phyloP scores from a whole-genome alignment of 169 alveolate genomes.

The Plasmodium gaboni region DNA sequence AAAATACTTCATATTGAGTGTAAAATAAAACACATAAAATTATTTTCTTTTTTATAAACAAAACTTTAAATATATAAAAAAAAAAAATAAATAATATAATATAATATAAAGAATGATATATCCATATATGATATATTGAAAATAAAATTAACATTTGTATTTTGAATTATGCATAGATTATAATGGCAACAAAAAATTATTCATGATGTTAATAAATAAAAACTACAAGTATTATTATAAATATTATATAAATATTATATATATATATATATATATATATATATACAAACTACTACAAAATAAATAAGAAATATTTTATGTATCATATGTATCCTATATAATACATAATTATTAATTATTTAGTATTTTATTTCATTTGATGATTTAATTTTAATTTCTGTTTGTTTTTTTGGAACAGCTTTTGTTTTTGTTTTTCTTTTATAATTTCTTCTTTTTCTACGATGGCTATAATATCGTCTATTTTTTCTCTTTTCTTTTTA shows the following conservation, averaged over 20 bases:
- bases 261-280: neutral
- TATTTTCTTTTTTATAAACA: too few relatives aligned
- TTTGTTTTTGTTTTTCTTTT: conserved; percentile 42
- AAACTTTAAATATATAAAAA: too few relatives aligned
- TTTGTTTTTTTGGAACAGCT: conserved; percentile 34
- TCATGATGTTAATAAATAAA: too few relatives aligned
- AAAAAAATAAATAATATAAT: too few relatives aligned
- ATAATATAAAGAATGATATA: too few relatives aligned
- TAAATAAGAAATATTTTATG: neutral
- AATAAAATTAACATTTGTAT: too few relatives aligned
- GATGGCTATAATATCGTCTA: conserved; percentile 55
- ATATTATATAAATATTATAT: neutral
- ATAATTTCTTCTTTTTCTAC: conserved; percentile 54
- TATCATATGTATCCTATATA: neutral
- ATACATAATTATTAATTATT: neutral
- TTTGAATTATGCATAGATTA: too few relatives aligned
- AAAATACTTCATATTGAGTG: too few relatives aligned
- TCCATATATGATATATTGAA: too few relatives aligned
- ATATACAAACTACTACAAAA: neutral
- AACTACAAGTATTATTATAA: neutral
- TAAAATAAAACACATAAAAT: too few relatives aligned
- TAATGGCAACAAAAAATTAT: too few relatives aligned
- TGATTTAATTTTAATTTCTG: conserved; percentile 48
- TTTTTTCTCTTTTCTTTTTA: conserved; percentile 39
- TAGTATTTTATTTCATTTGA: conserved; percentile 6